Evolutionary conservation across 2,329 filamentous ascomycete species (phyloP).

Genomic region (Fusarium transvaalense): DNA sequence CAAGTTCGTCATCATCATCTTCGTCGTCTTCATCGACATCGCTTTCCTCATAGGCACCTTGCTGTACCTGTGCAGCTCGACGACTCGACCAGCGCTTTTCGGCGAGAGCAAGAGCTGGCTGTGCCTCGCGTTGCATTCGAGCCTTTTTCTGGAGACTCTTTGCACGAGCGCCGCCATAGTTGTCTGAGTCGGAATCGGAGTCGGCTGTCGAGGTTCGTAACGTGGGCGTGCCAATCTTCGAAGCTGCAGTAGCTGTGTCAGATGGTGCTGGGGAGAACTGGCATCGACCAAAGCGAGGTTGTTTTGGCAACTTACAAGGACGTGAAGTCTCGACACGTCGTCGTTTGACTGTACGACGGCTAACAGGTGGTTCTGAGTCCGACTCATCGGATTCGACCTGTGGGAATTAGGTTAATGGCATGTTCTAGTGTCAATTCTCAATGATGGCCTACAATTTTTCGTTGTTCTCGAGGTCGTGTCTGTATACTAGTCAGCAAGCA

Average conservation of each 20-base stretch:
- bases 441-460: constrained; percentile 65
- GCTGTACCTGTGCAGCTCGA: constrained; percentile 79
- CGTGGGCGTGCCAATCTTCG: constrained; percentile 70
- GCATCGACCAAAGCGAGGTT: background rate
- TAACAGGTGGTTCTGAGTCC: constrained; percentile 74
- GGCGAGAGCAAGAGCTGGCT: constrained; percentile 73
- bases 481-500: constrained; percentile 54
- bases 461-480: constrained; percentile 69
- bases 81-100: constrained; percentile 94
- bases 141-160: constrained; percentile 81
- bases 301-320: constrained; percentile 64
- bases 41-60: constrained; percentile 74
- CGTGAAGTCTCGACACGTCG: constrained; percentile 75
- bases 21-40: constrained; percentile 74
- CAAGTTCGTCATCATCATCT: constrained; percentile 70
- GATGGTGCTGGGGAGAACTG: constrained; percentile 19
- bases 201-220: constrained; percentile 67
- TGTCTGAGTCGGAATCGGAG: constrained; percentile 79
- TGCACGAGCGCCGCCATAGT: constrained; percentile 81
- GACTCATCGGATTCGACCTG: constrained; percentile 72
- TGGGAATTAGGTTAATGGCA: constrained; percentile 27
- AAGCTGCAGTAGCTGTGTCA: constrained; percentile 58
- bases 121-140: constrained; percentile 76
- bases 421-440: constrained; percentile 1
- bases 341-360: constrained; percentile 73